Base-by-base conservation (phyloP, 176 grass and related monocot genomes). In the Alloteropsis semialata region DNA sequence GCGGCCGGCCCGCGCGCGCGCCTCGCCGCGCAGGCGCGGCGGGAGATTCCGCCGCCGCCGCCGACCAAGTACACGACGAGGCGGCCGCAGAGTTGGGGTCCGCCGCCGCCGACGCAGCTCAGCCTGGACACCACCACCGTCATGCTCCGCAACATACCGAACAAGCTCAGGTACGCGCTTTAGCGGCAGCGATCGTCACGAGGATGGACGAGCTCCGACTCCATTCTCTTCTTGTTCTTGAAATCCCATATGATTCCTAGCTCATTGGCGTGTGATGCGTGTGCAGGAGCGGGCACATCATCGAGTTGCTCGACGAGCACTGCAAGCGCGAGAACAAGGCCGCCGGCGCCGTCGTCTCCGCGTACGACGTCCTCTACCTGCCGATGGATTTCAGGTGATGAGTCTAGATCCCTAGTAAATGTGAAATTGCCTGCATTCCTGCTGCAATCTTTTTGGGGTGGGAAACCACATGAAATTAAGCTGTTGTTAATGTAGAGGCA, bases 101-200 rank as follows among this genome's bases (percentile, higher is more conserved):
- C 63, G 25, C 10, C 70, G 16, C 56, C 29, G 39, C 15, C 85
- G 28, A 29, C 60, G 19, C 1, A 32, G 25, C 43, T 64, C 13
- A 18, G 71, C 56, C 9, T 19, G 25, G 37, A 32, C 62, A 91
- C 89, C 17, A 89, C 88, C 12, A 93, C 91, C 9, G 63, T 97
- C 30, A 97, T 97, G 94, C 53, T 97, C 8, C 90, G 87, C 12
- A 97, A 97, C 74, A 93, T 97, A 46, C 94, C 94, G 32, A 89
- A 87, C 81, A 91, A 36, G 69, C 64, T 93, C 14, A 88, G 63
- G 91, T 93, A 77, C 55, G 49, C 48, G 41, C 2, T 15, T 6
- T 9, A 2, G 43, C 42, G 22, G 37, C 10, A 39, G 22, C 6
- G 66, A 69, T 45, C 66, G 17, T 44, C 39, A 17, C 14, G 10